Evolutionary conservation across 768 basidiomycete genomes (phyloP), one percentile per base, ranked within the genome.

Genomic region (Leccinum variicolor): DNA sequence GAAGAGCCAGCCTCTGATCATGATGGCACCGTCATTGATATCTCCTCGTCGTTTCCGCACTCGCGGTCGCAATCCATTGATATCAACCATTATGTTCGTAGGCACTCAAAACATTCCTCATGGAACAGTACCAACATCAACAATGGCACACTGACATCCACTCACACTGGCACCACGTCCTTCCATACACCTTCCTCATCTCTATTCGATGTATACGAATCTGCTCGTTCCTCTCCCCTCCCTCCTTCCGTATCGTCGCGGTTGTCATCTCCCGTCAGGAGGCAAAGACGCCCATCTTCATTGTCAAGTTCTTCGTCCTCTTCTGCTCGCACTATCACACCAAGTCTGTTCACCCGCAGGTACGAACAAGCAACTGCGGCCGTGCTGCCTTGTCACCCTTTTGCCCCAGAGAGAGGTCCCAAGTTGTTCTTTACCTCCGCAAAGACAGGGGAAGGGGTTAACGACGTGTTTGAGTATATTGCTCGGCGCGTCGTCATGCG

Each of bases 171-270:
- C 2, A 66, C 83, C 3, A 84, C 86, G 1, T 76, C 84, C 43
- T 92, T 87, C 70, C 87, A 90, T 69, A 92, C 91, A 0, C 89
- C 91, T 7, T 83, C 86, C 0, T 92, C 90, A 0, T 90, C 89
- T n/a, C 60, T 90, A 45, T 87, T 83, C 61, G 85, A 90, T 66
- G 62, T 68, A 3, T 88, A 76, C 59, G 77, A 82, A 19, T 83
- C 85, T 7, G 86, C 87, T 3, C 79, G 81, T 10, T 82, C 82
- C 4, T 85, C 86, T 3, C 84, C 84, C 0, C 75, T 78, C 53
- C 76, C 81, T 0, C 64, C 60, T 1, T 72, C 73, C 3, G 15
- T 64, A 14, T 66, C 65, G 5, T 70, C 69, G 10, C 62, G 60
- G 9, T 66, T 75, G 52, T 66, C 68, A 50, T 67, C 64, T 55